A percentile compares a stretch with the other conserved stretches of the same genome.
These are phyloP conservation scores for Debaryomyces subglobosus DNA, from an alignment of 1,139 yeast species.

Conservation along the genomic window DNA sequence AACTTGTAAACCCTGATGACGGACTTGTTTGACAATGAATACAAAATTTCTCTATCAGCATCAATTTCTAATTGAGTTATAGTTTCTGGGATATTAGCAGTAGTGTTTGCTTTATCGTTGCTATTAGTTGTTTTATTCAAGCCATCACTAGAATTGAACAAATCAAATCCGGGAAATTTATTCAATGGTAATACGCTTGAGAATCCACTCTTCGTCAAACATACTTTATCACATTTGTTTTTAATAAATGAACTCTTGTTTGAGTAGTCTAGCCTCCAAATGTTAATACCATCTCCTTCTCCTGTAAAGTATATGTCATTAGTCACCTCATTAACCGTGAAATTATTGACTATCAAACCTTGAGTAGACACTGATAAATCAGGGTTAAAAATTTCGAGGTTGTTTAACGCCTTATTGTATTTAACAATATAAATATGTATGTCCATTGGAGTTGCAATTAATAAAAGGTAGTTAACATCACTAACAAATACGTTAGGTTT, in stretches of 20 bases:
- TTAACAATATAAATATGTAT: constrained; percentile 78
- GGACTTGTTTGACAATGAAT: constrained; percentile 82
- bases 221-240: constrained; percentile 79
- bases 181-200: constrained; percentile 58
- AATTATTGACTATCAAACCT: constrained; percentile 72
- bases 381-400: constrained; percentile 77
- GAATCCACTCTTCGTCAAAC: constrained; percentile 71
- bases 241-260: constrained; percentile 87
- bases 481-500: constrained; percentile 79
- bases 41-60: constrained; percentile 72
- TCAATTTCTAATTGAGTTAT: constrained; percentile 72
- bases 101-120: constrained; percentile 14
- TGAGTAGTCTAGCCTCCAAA: constrained; percentile 90
- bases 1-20: constrained; percentile 79
- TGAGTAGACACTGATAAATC: constrained; percentile 79
- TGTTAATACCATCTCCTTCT: constrained; percentile 69
- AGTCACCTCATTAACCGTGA: constrained; percentile 61
- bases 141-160: constrained; percentile 27
- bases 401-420: constrained; percentile 50
- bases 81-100: constrained; percentile 49
- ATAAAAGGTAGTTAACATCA: constrained; percentile 68
- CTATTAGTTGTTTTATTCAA: constrained; percentile 14
- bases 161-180: constrained; percentile 49
- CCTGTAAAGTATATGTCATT: constrained; percentile 87
- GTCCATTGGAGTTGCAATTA: constrained; percentile 81